Base-by-base conservation (phyloP, 805 yeast species). In the Saccharomycopsis sp. region DNA sequence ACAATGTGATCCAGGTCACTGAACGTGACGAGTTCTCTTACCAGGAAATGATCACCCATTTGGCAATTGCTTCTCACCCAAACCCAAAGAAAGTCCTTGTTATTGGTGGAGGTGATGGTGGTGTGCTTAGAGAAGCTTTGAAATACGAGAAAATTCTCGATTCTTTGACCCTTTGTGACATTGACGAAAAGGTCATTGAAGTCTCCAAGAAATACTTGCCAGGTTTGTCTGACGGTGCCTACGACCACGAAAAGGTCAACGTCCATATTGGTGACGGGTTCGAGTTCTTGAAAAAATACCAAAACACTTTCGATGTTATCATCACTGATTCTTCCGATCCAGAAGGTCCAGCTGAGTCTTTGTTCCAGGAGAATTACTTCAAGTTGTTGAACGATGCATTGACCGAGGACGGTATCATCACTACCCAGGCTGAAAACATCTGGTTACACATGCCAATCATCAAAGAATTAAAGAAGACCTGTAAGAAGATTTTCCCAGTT, bases 31-130 rank as follows among this genome's bases (percentile, higher is more conserved):
- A 93, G 77, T 93, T 89, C 73, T 83, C 97, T 25, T 93, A 92
- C 79, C 99, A 94, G 78, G 99, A 93, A 77, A 94, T 93, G 98
- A 93, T 93, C 73, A 78, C 97, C 47, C 97, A 93, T 75, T 79
- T 94, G 69, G 97, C 96, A 3, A 69, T 94, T 73, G 88, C 86
- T 82, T 84, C 94, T 56, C 98, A 94, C 75, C 92, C 97, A 67
- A 85, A 89, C 76, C 98, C 98, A 59, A 89, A 89, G 79, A 86
- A 81, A 67, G 97, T 96, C 23, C 78, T 93, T 58, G 98, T 93
- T 63, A 88, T 93, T 69, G 99, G 99, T 60, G 99, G 99, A 64
- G 99, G 99, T 69, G 99, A 93, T 73, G 99, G 99, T 67, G 98
- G 98, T 74, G 98, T 93, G 56, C 81, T 93, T 68, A 84, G 98